Evolutionary conservation across 176 grass and related monocot species (phyloP).

Genomic region (Oryza punctata): DNA sequence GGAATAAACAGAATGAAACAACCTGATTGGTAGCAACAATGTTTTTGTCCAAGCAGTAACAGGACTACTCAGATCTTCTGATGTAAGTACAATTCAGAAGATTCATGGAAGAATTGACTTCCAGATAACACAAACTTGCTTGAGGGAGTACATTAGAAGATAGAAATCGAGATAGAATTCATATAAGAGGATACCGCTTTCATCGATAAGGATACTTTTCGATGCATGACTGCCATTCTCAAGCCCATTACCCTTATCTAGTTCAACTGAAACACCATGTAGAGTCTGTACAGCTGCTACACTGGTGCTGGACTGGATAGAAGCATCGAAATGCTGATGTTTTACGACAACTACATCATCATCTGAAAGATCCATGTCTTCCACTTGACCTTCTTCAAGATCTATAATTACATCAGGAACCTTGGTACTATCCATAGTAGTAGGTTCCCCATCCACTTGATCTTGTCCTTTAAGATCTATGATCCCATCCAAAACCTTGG

Average conservation of each 20-base stretch:
- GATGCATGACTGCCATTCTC: constrained; percentile 33
- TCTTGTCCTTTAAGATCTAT: constrained; percentile 40
- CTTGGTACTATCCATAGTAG: background rate
- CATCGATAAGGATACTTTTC: constrained; percentile 36
- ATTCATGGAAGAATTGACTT: constrained; percentile 16
- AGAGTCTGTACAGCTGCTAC: constrained; percentile 26
- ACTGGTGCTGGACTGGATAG: constrained; percentile 17
- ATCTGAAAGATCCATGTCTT: constrained; percentile 88
- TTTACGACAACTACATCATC: constrained; percentile 52
- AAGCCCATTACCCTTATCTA: constrained; percentile 7
- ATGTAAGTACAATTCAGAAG: constrained; percentile 8
- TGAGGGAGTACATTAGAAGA: constrained; percentile 17
- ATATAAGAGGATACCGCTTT: constrained; percentile 74
- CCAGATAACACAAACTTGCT: background rate
- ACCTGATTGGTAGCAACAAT: background rate
- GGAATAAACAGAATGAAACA: constrained; percentile 49
- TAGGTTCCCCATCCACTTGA: constrained; percentile 2
- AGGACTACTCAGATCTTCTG: background rate
- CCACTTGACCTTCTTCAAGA: constrained; percentile 49
- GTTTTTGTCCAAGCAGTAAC: background rate
- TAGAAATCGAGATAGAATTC: constrained; percentile 23
- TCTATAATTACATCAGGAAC: constrained; percentile 41
- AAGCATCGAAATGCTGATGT: constrained; percentile 39
- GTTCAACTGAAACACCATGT: constrained; percentile 23
- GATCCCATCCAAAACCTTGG: constrained; percentile 2